A percentile compares a stretch with the other conserved stretches of the same genome.
Conservation (phyloP, 257 asterid genomes). For the Forsythia viridissima region DNA sequence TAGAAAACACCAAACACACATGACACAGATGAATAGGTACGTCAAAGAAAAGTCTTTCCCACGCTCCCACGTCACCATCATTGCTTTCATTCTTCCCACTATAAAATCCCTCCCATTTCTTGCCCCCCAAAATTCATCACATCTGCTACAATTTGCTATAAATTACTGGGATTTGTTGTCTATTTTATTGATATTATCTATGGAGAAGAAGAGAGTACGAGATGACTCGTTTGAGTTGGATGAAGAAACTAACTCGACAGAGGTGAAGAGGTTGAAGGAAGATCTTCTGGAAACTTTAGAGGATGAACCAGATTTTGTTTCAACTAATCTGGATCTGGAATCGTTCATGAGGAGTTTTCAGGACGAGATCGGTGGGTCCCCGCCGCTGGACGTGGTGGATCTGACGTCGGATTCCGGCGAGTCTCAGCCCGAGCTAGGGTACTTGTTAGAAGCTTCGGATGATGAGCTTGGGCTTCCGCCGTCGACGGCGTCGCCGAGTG, state of each 20-base stretch:
- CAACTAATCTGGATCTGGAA: conserved; percentile 47
- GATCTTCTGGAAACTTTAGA: conserved; percentile 54
- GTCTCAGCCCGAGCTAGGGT: conserved; percentile 61
- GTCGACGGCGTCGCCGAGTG: conserved; percentile 24
- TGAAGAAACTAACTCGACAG: conserved; percentile 49
- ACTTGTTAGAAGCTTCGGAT: conserved; percentile 69
- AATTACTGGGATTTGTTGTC: background rate
- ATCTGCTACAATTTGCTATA: background rate
- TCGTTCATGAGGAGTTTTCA: conserved; percentile 81
- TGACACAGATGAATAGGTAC: conserved; percentile 40
- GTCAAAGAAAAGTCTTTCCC: conserved; percentile 38
- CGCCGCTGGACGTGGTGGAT: conserved; percentile 34
- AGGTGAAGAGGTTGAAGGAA: conserved; percentile 68
- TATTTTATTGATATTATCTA: background rate
- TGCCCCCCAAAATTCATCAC: conserved; percentile 6
- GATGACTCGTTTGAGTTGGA: conserved; percentile 41
- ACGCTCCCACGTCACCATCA: conserved; percentile 49
- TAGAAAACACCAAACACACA: conserved; percentile 23
- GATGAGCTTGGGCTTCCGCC: conserved; percentile 85
- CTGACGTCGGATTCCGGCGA: conserved; percentile 52
- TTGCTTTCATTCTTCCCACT: conserved; percentile 13
- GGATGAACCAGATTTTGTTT: conserved; percentile 44
- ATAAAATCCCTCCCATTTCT: conserved; percentile 31
- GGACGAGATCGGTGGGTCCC: conserved; percentile 55
- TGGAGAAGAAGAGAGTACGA: conserved; percentile 66